Evolutionary conservation across 768 basidiomycete species (phyloP).

Genomic region (Russula compacta): DNA sequence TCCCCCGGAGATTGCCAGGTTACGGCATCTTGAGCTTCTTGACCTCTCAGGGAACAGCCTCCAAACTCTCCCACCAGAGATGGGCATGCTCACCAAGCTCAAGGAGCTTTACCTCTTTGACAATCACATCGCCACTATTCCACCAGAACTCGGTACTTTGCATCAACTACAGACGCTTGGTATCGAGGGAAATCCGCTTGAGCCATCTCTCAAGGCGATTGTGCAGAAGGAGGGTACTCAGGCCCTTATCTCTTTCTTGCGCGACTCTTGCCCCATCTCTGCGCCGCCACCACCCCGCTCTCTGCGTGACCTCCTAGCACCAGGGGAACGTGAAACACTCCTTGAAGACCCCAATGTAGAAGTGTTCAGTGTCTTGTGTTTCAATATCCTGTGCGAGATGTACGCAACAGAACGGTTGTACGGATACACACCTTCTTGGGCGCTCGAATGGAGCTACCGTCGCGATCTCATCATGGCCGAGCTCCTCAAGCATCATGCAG

Average conservation of each 20-base stretch:
- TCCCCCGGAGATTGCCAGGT: conserved; percentile 73
- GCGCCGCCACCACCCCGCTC: conserved; percentile 69
- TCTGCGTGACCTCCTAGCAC: conserved; percentile 59
- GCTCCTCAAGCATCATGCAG: conserved; percentile 68
- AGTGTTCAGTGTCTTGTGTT: conserved; percentile 72
- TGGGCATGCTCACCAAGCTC: conserved; percentile 83
- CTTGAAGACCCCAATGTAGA: conserved; percentile 60
- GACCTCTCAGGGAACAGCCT: conserved; percentile 90
- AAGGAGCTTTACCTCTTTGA: conserved; percentile 95
- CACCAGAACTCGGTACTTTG: conserved; percentile 79
- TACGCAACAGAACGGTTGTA: conserved; percentile 85
- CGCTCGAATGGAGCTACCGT: conserved; percentile 90
- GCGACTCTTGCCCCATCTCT: conserved; percentile 85
- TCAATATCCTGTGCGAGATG: conserved; percentile 92
- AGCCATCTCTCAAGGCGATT: conserved; percentile 62
- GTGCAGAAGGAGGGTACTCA: conserved; percentile 94
- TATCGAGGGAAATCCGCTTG: conserved; percentile 94
- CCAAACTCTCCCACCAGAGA: conserved; percentile 65
- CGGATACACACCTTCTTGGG: conserved; percentile 96
- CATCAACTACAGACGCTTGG: conserved; percentile 91
- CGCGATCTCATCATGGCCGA: conserved; percentile 83
- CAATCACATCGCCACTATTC: conserved; percentile 81
- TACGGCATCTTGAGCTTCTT: conserved; percentile 80
- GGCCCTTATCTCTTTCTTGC: conserved; percentile 80
- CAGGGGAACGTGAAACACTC: conserved; percentile 49